Evolutionary conservation across 768 basidiomycete species (phyloP).

Genomic region (Coprinopsis strossmayeri): DNA sequence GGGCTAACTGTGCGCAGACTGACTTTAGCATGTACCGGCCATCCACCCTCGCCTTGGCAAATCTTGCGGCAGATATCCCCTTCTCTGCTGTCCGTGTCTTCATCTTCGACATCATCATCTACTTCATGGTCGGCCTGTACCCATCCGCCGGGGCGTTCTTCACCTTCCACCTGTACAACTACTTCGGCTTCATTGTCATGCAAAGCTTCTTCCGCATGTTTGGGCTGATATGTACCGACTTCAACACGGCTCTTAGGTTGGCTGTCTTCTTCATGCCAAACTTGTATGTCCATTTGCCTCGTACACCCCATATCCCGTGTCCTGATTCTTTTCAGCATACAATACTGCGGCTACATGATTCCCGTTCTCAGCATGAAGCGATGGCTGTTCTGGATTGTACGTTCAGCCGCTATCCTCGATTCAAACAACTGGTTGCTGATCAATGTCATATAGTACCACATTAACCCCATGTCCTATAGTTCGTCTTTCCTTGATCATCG

Average conservation of each 20-base stretch:
- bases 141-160: slow-evolving; percentile 37
- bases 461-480: slow-evolving; percentile 68
- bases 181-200: slow-evolving; percentile 62
- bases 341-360: slow-evolving; percentile 68
- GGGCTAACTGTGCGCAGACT: slow-evolving; percentile 38
- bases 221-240: slow-evolving; percentile 44
- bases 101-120: slow-evolving; percentile 58
- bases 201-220: slow-evolving; percentile 82
- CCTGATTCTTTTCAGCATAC: slow-evolving; percentile 27
- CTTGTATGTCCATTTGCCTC: slow-evolving; percentile 33
- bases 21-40: slow-evolving; percentile 62
- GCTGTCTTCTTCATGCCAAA: slow-evolving; percentile 70
- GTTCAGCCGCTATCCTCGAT: slow-evolving; percentile 20
- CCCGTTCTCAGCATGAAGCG: slow-evolving; percentile 66
- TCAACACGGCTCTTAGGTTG: slow-evolving; percentile 41
- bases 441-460: slow-evolving; percentile 46
- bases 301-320: not conserved
- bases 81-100: slow-evolving; percentile 56
- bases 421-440: not conserved
- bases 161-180: slow-evolving; percentile 61
- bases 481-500: slow-evolving; percentile 13
- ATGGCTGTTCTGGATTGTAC: slow-evolving; percentile 82
- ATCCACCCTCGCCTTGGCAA: slow-evolving; percentile 56
- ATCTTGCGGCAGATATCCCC: slow-evolving; percentile 63
- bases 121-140: slow-evolving; percentile 58